Conservation (phyloP, 139 green algal species). For the Micromonas pusilla region DNA sequence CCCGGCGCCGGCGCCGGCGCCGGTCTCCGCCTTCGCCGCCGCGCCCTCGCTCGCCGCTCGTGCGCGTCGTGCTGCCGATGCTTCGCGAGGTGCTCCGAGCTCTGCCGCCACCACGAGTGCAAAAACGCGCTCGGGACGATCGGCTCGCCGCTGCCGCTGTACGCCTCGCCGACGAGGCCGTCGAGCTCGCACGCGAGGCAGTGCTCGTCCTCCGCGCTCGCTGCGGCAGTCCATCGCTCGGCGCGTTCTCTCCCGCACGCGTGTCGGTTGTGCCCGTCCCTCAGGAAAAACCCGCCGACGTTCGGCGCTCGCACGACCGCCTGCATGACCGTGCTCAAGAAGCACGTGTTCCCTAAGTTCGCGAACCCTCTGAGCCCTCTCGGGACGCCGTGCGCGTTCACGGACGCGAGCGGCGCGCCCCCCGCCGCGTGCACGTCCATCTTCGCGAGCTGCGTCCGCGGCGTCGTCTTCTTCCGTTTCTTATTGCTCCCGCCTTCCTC, state of each 20-base stretch:
- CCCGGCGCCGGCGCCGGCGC: no score
- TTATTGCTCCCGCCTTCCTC: no score
- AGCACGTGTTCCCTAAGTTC: slow-evolving; percentile 96
- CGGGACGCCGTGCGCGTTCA: slow-evolving; percentile 36
- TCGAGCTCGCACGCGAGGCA: slow-evolving; percentile 70
- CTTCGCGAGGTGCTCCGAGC: slow-evolving; percentile 52
- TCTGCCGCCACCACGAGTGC: slow-evolving; percentile 64
- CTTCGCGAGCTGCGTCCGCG: background rate
- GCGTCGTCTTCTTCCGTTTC: background rate
- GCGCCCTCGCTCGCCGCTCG: no score
- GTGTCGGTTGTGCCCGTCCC: slow-evolving; percentile 47
- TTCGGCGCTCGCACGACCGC: slow-evolving; percentile 67
- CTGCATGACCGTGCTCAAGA: slow-evolving; percentile 92
- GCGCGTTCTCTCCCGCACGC: background rate
- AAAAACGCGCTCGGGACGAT: slow-evolving; percentile 54
- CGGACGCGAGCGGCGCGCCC: background rate
- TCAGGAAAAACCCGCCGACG: slow-evolving; percentile 65
- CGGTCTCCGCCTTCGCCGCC: background rate
- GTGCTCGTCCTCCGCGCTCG: slow-evolving; percentile 36
- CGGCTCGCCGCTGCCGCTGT: background rate
- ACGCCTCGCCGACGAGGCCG: slow-evolving; percentile 34
- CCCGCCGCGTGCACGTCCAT: background rate
- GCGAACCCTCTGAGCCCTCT: slow-evolving; percentile 74
- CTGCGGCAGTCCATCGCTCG: no score
- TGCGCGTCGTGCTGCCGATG: slow-evolving; percentile 86